phyloP scores from a whole-genome alignment of 2,329 filamentous ascomycete species.

The Colletotrichum siamense region DNA sequence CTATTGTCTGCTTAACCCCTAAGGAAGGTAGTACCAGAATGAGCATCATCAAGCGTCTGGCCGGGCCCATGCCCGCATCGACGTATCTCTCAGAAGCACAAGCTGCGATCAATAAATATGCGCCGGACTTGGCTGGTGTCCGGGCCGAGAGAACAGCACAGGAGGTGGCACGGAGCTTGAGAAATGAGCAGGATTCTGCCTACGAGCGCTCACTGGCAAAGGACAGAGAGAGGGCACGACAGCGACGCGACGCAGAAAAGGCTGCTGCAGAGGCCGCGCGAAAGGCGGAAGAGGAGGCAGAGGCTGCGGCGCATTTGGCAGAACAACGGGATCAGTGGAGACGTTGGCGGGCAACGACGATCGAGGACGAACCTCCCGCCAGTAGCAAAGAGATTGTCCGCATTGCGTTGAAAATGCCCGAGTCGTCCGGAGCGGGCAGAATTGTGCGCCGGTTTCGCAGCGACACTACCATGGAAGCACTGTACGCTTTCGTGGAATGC shows the following conservation, averaged over 20 bases:
- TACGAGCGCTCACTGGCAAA: slow-evolving; percentile 91
- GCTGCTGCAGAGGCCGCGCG: slow-evolving; percentile 72
- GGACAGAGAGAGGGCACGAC: slow-evolving; percentile 83
- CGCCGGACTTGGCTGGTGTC: slow-evolving; percentile 75
- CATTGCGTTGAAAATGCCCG: slow-evolving; percentile 69
- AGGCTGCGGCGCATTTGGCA: slow-evolving; percentile 59
- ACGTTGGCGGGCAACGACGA: slow-evolving; percentile 74
- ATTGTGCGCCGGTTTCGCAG: slow-evolving; percentile 77
- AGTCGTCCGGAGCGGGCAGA: slow-evolving; percentile 67
- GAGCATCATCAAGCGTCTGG: slow-evolving; percentile 83
- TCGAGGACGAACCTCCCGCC: slow-evolving; percentile 71
- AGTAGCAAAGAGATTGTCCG: slow-evolving; percentile 73
- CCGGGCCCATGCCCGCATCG: slow-evolving; percentile 71
- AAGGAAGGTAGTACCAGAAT: slow-evolving; percentile 85
- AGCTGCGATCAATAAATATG: slow-evolving; percentile 75
- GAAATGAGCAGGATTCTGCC: slow-evolving; percentile 89
- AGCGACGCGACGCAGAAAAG: slow-evolving; percentile 77
- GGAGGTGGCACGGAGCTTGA: slow-evolving; percentile 78
- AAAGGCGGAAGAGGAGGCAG: slow-evolving; percentile 63
- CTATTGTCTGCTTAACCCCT: slow-evolving; percentile 85
- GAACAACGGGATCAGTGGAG: slow-evolving; percentile 71
- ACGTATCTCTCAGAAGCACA: slow-evolving; percentile 81
- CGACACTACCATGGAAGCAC: slow-evolving; percentile 78
- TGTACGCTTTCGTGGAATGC: slow-evolving; percentile 97
- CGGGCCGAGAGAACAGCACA: slow-evolving; percentile 81